These are phyloP conservation scores for Cytospora piceicola DNA, from an alignment of 2,329 filamentous ascomycete genomes.

Conservation along the genomic window DNA sequence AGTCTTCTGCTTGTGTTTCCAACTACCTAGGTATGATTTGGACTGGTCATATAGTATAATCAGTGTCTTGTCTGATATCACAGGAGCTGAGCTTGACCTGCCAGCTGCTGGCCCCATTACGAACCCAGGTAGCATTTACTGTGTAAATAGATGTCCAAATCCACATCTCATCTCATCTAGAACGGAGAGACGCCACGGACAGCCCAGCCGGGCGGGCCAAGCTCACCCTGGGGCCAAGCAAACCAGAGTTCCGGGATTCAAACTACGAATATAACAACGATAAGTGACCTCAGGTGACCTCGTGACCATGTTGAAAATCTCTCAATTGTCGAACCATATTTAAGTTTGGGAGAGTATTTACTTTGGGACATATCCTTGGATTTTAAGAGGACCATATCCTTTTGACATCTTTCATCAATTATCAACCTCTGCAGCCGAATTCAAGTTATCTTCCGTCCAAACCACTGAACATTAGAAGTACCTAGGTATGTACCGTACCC, in stretches of 20 bases:
- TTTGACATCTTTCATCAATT: neutral
- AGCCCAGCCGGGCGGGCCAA: constrained; percentile 12
- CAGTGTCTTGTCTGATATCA: no score
- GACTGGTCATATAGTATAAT: no score
- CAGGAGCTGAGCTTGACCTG: neutral
- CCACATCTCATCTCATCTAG: neutral
- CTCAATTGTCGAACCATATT: neutral
- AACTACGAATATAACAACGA: constrained; percentile 2
- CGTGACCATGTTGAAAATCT: constrained; percentile 1
- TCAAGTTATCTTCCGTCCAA: neutral
- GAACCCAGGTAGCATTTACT: constrained; percentile 9
- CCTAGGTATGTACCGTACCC: constrained; percentile 10
- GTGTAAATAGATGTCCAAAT: neutral
- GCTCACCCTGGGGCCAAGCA: constrained; percentile 16
- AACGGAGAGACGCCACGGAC: constrained; percentile 1
- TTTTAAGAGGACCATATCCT: neutral
- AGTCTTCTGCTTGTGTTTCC: no score
- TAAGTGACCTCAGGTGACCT: neutral
- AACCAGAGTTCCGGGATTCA: neutral
- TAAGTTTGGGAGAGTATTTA: neutral
- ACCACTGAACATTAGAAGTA: neutral
- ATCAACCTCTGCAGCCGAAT: neutral
- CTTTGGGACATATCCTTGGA: neutral
- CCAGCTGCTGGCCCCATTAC: neutral
- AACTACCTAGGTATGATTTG: no score